Evolutionary conservation across 2,329 filamentous ascomycete species (phyloP), one percentile per base, ranked within the genome.

Genomic region (Aspergillus japonicus): DNA sequence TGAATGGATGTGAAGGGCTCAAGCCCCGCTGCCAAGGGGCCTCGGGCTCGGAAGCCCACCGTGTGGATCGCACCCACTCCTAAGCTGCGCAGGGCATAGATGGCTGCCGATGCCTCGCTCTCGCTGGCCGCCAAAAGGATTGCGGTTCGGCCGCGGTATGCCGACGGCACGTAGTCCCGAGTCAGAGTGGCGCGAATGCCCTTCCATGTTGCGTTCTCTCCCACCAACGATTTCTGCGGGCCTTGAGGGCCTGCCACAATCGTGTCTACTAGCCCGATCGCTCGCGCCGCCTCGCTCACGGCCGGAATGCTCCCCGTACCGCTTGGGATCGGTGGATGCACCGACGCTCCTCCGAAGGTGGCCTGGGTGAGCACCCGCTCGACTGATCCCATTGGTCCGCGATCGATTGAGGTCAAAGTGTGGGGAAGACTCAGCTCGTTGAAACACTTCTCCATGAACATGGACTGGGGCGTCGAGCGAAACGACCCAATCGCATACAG

Each of bases 341-440:
- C 82, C 69, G 91, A 93, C 35, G 91, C 90, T 44, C 91, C 92
- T 47, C 92, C 91, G 75, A 96, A 96, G 56, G 87, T 85, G 55
- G 85, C 85, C 69, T 91, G 88, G 59, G 87, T 84, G 67, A 91
- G 86, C 74, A 91, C 88, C 0, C 85, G 80, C 71, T 93, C 89
- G 62, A 95, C 84, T 16, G 86, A 84, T 1, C 84, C 86, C 64
- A 84, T 87, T 4, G 86, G 81, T 4, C 87, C 85, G 56, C 89
- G 83, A 72, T 94, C 90, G 8, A 94, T 86, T 42, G 89, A 87
- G 14, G 86, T 83, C 66, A 95, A 90, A 51, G 89, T 87, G 69
- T 96, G 91, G 11, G 91, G 91, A n/a, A 96, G 79, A n/a, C 91
- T 90, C 10, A 96, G 83, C 69, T 91, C 88, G 68, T 91, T 91